Percentiles rank a stretch among this genome's conserved stretches.
phyloP scores from a whole-genome alignment of 345 rosid genomes.

The Schrenkiella parvula region DNA sequence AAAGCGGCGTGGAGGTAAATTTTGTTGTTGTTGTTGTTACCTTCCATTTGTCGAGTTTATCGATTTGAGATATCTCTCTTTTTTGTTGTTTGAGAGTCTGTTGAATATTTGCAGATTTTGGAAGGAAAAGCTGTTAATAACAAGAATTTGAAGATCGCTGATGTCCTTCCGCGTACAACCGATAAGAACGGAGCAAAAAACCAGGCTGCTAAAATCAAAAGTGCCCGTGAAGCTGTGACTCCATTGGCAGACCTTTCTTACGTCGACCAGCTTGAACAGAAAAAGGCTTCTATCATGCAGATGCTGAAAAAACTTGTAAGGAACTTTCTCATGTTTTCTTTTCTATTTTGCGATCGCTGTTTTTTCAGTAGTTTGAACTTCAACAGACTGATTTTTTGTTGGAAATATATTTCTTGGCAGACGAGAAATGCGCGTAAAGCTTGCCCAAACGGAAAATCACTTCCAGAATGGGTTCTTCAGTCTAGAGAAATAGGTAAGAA shows the following conservation, averaged over 20 bases:
- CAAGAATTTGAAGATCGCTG: conserved; percentile 66
- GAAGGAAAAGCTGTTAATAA: conserved; percentile 60
- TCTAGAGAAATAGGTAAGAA: conserved; percentile 79
- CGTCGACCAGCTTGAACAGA: conserved; percentile 63
- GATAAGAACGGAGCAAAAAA: conserved; percentile 49
- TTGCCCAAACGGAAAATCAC: conserved; percentile 76
- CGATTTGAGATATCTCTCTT: neutral
- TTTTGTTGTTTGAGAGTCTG: neutral
- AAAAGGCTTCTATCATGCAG: conserved; percentile 55
- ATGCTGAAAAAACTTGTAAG: conserved; percentile 85
- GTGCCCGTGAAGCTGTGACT: conserved; percentile 82
- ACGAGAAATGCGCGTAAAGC: conserved; percentile 90
- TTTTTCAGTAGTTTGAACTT: neutral
- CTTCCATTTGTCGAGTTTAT: neutral
- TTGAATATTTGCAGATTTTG: conserved; percentile 46
- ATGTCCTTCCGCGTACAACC: conserved; percentile 63
- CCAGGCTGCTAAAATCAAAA: conserved; percentile 37
- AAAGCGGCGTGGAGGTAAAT: conserved; percentile 55
- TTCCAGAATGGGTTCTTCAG: conserved; percentile 82
- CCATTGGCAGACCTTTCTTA: conserved; percentile 78
- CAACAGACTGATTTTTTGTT: conserved; percentile 17
- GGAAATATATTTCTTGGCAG: conserved; percentile 41
- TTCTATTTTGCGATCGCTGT: neutral
- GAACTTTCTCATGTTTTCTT: neutral
- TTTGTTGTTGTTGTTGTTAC: neutral